A percentile compares a stretch with the other conserved stretches of the same genome.
These are phyloP conservation scores for Geotrichum carabidarum DNA, from an alignment of 1,139 yeast genomes.

Conservation along the genomic window DNA sequence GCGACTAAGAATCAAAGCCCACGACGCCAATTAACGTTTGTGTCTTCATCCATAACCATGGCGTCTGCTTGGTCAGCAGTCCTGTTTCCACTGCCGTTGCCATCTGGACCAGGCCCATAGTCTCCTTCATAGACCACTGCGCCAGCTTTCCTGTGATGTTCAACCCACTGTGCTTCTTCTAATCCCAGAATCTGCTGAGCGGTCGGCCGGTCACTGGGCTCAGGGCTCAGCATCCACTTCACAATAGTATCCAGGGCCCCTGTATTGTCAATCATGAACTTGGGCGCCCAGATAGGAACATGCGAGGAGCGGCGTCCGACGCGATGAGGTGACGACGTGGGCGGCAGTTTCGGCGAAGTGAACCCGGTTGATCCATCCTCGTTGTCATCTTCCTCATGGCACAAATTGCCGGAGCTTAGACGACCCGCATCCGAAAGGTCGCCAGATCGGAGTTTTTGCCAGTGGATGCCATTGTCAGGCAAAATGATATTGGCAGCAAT, in stretches of 20 bases:
- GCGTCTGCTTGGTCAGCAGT: slow-evolving; percentile 17
- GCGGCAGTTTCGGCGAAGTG: slow-evolving; percentile 6
- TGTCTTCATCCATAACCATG: slow-evolving; percentile 24
- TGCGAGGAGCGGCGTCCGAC: slow-evolving; percentile 4
- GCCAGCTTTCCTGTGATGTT: slow-evolving; percentile 81
- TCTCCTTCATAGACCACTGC: slow-evolving; percentile 96
- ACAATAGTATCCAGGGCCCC: slow-evolving; percentile 75
- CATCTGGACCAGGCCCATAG: slow-evolving; percentile 69
- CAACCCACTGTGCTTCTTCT: slow-evolving; percentile 74
- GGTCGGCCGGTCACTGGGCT: slow-evolving; percentile 75
- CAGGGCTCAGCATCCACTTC: slow-evolving; percentile 83
- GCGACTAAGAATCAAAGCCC: slow-evolving; percentile 4
- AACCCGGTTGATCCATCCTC: slow-evolving; percentile 1
- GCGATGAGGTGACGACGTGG: slow-evolving; percentile 2
- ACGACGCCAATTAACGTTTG: slow-evolving; percentile 30
- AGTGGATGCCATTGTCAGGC: slow-evolving; percentile 94
- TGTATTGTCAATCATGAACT: slow-evolving; percentile 68
- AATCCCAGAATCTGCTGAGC: slow-evolving; percentile 63
- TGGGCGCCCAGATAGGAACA: slow-evolving; percentile 79
- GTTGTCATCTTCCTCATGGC: slow-evolving; percentile 5
- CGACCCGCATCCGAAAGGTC: slow-evolving; percentile 94
- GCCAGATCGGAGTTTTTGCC: slow-evolving; percentile 95
- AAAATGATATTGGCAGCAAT: slow-evolving; percentile 91
- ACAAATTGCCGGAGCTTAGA: slow-evolving; percentile 62
- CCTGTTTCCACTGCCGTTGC: background rate